Conservation (phyloP, 2,329 filamentous ascomycete genomes). For the Colletotrichum orchidophilum region DNA sequence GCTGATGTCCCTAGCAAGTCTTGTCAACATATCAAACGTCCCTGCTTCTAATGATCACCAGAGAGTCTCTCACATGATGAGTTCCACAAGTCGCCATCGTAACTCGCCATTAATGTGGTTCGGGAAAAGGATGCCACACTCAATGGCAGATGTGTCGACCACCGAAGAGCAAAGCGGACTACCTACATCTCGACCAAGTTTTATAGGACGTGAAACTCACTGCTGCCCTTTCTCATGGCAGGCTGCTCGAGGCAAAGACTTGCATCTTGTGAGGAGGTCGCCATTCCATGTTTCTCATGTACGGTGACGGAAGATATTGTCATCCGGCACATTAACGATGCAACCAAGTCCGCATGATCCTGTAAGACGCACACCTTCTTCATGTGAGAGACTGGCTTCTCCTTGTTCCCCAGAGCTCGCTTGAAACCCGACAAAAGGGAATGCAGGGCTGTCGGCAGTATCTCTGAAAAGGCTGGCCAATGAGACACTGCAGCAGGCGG, state of each 20-base stretch:
- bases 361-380: neutral
- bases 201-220: neutral
- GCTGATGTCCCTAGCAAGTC: neutral
- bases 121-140: neutral
- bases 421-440: neutral
- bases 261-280: neutral
- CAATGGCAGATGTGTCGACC: neutral
- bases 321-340: neutral
- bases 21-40: neutral
- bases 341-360: neutral
- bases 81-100: neutral
- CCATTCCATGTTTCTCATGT: neutral
- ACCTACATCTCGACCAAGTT: neutral
- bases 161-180: neutral
- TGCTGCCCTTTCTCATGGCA: neutral
- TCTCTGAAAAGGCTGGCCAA: neutral
- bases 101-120: neutral
- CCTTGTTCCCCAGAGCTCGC: neutral
- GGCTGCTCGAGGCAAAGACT: neutral
- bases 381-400: neutral
- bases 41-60: neutral
- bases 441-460: neutral
- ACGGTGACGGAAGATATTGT: neutral
- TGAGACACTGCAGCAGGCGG: neutral
- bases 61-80: neutral